A percentile compares a stretch with the other conserved stretches of the same genome.
These are phyloP conservation scores for Syncephalis plumigaleata DNA, from an alignment of 371 early-diverging fungal genomes.

Conservation along the genomic window DNA sequence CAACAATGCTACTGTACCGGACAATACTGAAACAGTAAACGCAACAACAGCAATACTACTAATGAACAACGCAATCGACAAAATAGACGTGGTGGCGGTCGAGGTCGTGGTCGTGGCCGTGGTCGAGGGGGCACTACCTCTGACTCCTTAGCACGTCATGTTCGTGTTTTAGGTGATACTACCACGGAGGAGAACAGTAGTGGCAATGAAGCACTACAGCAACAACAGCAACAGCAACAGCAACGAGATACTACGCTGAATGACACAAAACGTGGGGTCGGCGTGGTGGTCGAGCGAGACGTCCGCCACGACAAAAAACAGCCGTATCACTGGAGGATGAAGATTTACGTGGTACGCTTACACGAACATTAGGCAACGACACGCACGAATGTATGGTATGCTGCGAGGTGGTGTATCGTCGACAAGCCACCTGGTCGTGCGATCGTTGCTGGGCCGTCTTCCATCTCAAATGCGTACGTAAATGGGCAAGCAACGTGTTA, in stretches of 20 bases:
- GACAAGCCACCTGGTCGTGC: constrained; percentile 68
- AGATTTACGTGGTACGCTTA: constrained; percentile 38
- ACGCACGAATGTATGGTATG: constrained; percentile 92
- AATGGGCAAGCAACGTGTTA: constrained; percentile 46
- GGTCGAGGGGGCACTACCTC: constrained; percentile 1
- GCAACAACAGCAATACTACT: not conserved
- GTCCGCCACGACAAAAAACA: not conserved
- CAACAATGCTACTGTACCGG: too few species aligned
- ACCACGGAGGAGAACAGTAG: not conserved
- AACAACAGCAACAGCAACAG: not conserved
- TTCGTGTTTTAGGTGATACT: not conserved
- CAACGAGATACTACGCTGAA: not conserved
- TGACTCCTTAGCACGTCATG: not conserved
- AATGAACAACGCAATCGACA: not conserved
- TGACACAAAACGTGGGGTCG: not conserved
- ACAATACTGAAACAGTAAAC: too few species aligned
- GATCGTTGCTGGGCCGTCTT: constrained; percentile 77
- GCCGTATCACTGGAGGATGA: constrained; percentile 9
- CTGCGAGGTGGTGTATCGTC: constrained; percentile 56
- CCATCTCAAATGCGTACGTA: constrained; percentile 60
- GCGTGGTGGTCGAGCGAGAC: not conserved
- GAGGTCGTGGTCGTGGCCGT: constrained; percentile 4
- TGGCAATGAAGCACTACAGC: not conserved
- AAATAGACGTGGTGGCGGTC: not conserved
- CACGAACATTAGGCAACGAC: constrained; percentile 36